Evolutionary conservation across 768 basidiomycete species (phyloP).

Genomic region (Neoboletus subvelutipes): DNA sequence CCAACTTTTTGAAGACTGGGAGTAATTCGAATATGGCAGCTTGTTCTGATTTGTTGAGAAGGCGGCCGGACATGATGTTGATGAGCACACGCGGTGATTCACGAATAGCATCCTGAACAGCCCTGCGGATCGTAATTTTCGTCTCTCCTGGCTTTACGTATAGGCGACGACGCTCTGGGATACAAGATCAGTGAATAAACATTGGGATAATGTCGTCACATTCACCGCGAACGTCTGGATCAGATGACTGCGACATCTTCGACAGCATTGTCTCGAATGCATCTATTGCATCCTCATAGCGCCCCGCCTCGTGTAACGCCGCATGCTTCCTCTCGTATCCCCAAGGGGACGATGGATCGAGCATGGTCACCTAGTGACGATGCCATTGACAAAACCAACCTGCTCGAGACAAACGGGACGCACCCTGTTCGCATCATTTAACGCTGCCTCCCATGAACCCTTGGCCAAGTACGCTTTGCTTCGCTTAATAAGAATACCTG

Average conservation of each 20-base stretch:
- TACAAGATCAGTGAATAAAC: neutral
- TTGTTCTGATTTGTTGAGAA: slow-evolving; percentile 4
- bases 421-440: slow-evolving; percentile 5
- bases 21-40: slow-evolving; percentile 4
- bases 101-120: neutral
- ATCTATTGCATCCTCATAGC: neutral
- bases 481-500: slow-evolving; percentile 2
- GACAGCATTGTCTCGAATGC: slow-evolving; percentile 8
- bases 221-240: neutral
- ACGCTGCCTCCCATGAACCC: neutral
- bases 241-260: neutral
- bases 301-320: neutral
- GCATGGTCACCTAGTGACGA: neutral
- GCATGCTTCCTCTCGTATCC: neutral
- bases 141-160: neutral
- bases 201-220: neutral
- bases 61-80: slow-evolving; percentile 5
- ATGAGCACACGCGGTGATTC: slow-evolving; percentile 9
- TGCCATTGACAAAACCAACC: neutral
- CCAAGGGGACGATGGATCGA: neutral
- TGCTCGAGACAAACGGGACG: neutral
- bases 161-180: neutral
- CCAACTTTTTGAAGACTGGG: neutral
- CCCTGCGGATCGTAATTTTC: neutral
- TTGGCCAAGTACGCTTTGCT: slow-evolving; percentile 5